Evolutionary conservation across 176 grass and related monocot genomes (phyloP).

Genomic region (Stipa capillata): DNA sequence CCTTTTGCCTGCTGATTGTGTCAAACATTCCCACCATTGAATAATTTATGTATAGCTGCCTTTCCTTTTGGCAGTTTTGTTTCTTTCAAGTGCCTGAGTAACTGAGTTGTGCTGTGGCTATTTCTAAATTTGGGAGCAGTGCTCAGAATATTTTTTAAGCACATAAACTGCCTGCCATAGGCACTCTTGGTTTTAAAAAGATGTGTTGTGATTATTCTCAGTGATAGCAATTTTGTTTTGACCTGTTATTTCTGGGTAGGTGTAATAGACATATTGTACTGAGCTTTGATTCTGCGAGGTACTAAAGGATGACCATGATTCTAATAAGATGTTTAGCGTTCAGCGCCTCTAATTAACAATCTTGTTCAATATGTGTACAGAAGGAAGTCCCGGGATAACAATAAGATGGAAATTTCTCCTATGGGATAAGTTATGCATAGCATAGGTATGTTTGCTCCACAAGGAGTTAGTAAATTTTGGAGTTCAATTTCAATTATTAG

Average conservation of each 20-base stretch:
- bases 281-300: background rate
- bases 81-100: background rate
- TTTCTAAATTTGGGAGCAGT: background rate
- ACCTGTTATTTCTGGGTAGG: background rate
- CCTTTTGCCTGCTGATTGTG: background rate
- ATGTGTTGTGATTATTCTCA: background rate
- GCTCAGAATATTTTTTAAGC: background rate
- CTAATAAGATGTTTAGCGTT: background rate
- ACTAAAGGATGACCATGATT: background rate
- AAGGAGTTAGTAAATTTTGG: no score
- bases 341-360: background rate
- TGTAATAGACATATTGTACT: background rate
- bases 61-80: background rate
- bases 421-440: background rate
- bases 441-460: no score
- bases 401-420: background rate
- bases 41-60: background rate
- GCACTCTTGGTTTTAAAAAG: background rate
- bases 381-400: slow-evolving; percentile 1
- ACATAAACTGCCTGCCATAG: background rate
- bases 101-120: background rate
- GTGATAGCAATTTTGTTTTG: background rate
- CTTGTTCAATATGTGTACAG: slow-evolving; percentile 25
- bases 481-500: background rate
- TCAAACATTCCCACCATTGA: background rate